A percentile compares a stretch with the other conserved stretches of the same genome.
These are phyloP conservation scores for Metschnikowia shivogae DNA, from an alignment of 805 yeast species.

Conservation along the genomic window DNA sequence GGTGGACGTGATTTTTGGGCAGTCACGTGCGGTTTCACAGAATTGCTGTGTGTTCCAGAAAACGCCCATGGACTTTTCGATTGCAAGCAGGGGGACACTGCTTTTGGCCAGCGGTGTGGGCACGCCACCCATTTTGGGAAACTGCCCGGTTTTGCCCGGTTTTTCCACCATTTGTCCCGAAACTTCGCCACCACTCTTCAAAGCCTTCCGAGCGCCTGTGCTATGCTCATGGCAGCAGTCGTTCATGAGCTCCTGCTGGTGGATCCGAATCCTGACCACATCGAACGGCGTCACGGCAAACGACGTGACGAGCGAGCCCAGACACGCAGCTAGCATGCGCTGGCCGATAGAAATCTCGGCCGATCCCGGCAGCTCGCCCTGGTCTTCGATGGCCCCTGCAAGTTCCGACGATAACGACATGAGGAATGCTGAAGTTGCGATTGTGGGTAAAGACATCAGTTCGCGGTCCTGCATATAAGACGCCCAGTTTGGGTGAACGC, in stretches of 20 bases:
- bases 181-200: not conserved
- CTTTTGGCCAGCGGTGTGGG: no score
- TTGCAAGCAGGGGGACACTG: not conserved
- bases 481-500: no score
- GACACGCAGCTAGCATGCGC: conserved; percentile 74
- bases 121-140: no score
- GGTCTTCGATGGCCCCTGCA: conserved; percentile 38
- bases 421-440: no score
- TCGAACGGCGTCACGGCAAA: conserved; percentile 76
- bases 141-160: conserved; percentile 2
- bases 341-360: conserved; percentile 48
- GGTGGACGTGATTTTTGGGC: conserved; percentile 61
- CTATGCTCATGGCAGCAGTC: conserved; percentile 8
- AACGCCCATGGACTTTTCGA: conserved; percentile 20
- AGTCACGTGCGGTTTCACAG: conserved; percentile 35
- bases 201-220: not conserved
- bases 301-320: conserved; percentile 71
- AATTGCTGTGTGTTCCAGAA: conserved; percentile 35
- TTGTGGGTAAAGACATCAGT: no score
- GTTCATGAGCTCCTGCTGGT: conserved; percentile 63
- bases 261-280: conserved; percentile 71
- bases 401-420: conserved; percentile 41
- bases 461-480: no score
- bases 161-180: conserved; percentile 16
- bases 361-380: conserved; percentile 9